Evolutionary conservation across 768 basidiomycete species (phyloP).

Genomic region (Tulasnella sp.): DNA sequence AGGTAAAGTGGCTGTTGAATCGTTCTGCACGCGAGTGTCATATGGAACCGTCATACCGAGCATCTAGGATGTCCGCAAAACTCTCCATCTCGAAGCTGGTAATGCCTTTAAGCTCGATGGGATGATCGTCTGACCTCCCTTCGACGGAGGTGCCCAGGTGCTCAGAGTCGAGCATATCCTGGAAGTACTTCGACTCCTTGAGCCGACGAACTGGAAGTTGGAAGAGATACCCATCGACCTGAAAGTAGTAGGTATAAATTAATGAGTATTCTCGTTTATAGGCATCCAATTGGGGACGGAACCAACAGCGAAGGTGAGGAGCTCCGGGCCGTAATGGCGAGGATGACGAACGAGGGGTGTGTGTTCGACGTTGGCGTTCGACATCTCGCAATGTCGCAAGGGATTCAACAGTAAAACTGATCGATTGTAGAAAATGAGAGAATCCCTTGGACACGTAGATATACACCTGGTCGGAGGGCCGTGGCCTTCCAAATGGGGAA

Average conservation of each 20-base stretch:
- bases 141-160: neutral
- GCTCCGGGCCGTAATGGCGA: neutral
- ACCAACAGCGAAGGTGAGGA: neutral
- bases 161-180: neutral
- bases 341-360: neutral
- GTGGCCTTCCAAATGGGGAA: no score
- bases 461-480: no score
- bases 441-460: no score
- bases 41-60: neutral
- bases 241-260: neutral
- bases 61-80: neutral
- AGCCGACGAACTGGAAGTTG: neutral
- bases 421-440: neutral
- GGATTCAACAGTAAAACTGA: neutral
- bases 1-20: neutral
- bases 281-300: neutral
- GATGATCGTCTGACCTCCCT: slow-evolving; percentile 17
- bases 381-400: neutral
- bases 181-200: slow-evolving; percentile 33
- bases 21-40: neutral
- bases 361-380: neutral
- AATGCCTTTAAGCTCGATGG: neutral
- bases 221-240: no score
- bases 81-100: slow-evolving; percentile 13
- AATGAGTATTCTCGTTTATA: no score